Percentiles rank a stretch among this genome's conserved stretches.
phyloP scores from a whole-genome alignment of 306 rosid genomes.

The Canavalia ensiformis region DNA sequence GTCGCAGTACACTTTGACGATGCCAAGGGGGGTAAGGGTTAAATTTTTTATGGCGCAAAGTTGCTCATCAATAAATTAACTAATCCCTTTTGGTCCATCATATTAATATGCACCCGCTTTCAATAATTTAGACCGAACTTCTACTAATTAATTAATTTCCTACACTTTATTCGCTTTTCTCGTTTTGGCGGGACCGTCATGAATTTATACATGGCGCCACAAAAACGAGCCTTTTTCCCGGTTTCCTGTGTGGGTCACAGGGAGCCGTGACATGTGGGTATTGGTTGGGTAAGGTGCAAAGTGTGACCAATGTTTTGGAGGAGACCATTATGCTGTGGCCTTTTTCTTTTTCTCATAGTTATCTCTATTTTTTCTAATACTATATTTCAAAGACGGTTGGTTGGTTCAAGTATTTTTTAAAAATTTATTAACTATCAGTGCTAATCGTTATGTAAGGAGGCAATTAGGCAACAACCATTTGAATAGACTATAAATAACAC shows the following conservation, averaged over 20 bases:
- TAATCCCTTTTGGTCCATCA: conserved; percentile 35
- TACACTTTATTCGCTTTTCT: conserved; percentile 37
- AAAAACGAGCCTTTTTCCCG: background rate
- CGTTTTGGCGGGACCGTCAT: conserved; percentile 47
- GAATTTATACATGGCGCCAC: conserved; percentile 41
- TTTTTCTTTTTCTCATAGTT: background rate
- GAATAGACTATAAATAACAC: background rate
- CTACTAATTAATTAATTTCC: conserved; percentile 16
- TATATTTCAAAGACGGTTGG: background rate
- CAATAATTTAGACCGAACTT: conserved; percentile 14
- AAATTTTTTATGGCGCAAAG: conserved; percentile 21
- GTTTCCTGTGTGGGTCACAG: background rate
- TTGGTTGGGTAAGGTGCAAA: background rate
- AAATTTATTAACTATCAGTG: background rate
- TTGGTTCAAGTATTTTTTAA: background rate
- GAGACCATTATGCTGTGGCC: conserved; percentile 10
- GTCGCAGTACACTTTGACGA: no score
- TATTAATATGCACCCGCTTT: conserved; percentile 36
- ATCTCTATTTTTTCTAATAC: background rate
- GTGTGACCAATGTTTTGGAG: background rate
- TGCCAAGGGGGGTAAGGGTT: background rate
- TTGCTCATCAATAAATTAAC: conserved; percentile 28
- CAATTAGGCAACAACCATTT: background rate
- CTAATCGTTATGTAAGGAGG: conserved; percentile 1
- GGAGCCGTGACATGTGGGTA: background rate